Evolutionary conservation across 768 basidiomycete genomes (phyloP), one percentile per base, ranked within the genome.

Genomic region (Jaapia argillacea): DNA sequence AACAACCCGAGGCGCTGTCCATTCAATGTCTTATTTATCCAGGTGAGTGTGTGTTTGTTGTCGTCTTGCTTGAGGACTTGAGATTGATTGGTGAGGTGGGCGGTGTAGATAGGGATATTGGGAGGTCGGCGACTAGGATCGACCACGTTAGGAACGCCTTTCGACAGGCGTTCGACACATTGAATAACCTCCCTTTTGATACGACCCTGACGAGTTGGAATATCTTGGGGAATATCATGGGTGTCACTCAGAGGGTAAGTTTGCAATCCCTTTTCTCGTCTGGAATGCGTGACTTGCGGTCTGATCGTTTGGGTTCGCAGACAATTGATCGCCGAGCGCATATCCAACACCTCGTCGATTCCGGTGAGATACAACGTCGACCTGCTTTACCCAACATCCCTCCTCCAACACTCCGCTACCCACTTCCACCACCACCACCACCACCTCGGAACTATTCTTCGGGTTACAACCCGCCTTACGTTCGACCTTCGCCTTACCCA

Each of bases 11-110:
- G 12, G 52, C 49, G 20, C 48, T 72, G 25, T 64, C 53, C 1
- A 62, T 74, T 5, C 64, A 70, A 41, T 73, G 71, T 48, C 58
- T 69, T n/a, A 43, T 69, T 25, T 54, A 67, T 44, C 58, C 64
- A 14, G 63, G 72, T 69, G 43, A 10, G 63, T 52, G 28, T 33
- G 5, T 41, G 13, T 44, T 21, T 12, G n/a, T n/a, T 21, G 37
- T 5, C 36, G 3, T 25, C 3, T 16, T 4, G 21, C 23, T 22
- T 10, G 24, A 7, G 16, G 6, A 23, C 13, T 21, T 43, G n/a
- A 28, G 7, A 40, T 24, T 44, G 26, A n/a, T 21, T 31, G n/a
- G 40, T 23, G 24, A 40, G 23, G 20, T 13, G 43, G 24, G 13
- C 25, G 24, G 28, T 10, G 18, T 44, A 71, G 70, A 63, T 4